Evolutionary conservation across 306 rosid species (phyloP).

Genomic region (Pachyrhizus erosus): DNA sequence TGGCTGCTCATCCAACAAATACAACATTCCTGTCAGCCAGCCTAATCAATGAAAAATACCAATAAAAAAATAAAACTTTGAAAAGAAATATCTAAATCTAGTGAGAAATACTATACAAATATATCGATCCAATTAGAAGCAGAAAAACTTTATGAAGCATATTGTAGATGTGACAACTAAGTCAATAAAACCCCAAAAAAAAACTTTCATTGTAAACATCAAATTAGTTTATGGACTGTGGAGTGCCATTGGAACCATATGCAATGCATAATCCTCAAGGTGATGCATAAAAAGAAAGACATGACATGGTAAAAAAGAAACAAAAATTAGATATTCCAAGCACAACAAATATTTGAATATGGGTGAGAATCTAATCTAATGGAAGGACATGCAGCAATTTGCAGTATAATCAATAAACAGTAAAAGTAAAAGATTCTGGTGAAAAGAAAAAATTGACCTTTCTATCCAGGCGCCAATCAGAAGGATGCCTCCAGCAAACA

Average conservation of each 20-base stretch:
- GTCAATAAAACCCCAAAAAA: too few species aligned
- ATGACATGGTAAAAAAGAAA: background rate
- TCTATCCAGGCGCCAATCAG: conserved; percentile 75
- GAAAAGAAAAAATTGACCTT: conserved; percentile 87
- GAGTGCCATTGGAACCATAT: background rate
- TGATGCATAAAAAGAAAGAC: background rate
- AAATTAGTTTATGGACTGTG: background rate
- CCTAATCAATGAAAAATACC: conserved; percentile 80
- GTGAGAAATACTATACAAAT: conserved; percentile 26
- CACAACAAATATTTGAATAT: background rate
- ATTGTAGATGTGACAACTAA: conserved; percentile 28
- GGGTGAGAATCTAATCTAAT: background rate
- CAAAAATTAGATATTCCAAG: background rate
- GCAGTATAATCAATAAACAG: conserved; percentile 1
- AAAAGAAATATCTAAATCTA: conserved; percentile 48
- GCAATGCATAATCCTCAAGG: background rate
- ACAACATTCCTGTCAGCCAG: conserved; percentile 93
- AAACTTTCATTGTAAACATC: too few species aligned
- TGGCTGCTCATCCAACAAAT: conserved; percentile 90
- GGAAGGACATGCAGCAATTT: conserved; percentile 1
- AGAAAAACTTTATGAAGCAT: conserved; percentile 12
- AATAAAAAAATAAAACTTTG: conserved; percentile 64
- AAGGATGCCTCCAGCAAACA: conserved; percentile 91
- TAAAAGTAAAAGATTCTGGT: conserved; percentile 45
- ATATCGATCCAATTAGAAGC: conserved; percentile 11